Base-by-base conservation (phyloP, 139 green algal genomes). In the Picochlorum sp. region DNA sequence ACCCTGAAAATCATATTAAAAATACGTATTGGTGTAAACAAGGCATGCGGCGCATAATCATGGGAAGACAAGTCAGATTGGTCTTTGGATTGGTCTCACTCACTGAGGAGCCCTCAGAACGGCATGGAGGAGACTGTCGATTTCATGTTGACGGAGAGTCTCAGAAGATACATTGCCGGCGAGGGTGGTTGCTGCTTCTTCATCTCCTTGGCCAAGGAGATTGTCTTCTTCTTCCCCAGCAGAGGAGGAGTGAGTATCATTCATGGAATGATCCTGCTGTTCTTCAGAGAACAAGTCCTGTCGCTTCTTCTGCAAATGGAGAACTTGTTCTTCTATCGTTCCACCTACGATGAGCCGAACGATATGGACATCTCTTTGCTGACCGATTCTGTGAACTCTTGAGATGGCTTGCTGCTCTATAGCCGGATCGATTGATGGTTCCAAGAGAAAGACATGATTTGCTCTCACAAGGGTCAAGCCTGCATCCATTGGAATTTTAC, bases 351-450 rank as follows among this genome's bases (percentile, higher is more conserved):
- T 63, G 30, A 74, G 34, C 15, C 61, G 34, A 37, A 68, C 72
- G 7, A 77, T 63, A 16, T 24, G 41, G 3, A 80, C 69, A 10
- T 16, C 11, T 10, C 63, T 49, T 4, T 28, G 56, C 63, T 80
- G 73, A 24, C 73, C 73, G 55, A 80, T 80, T 56, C 73, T 62
- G 54, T 65, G 68, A 21, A 67, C 63, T 28, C 73, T 62, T 28
- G 66, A 62, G 14, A 80, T 70, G 11, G 73, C 75, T 72, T 86
- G 83, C 52, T 88, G 80, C 74, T 94, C 86, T 59, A 90, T 70
- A 4, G 87, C 83, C 0, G 85, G 86, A 78, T 95, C 92, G 20
- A 92, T 54, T 58, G 70, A 77, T 6, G 87, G 87, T 77, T 95
- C 87, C 54, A 91, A 66, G 52, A 90, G 66, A 62, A 83, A 86